Percentiles rank a stretch among this genome's conserved stretches.
Conservation (phyloP, 1,139 yeast species). For the Kurtzmaniella quercitrusa region DNA sequence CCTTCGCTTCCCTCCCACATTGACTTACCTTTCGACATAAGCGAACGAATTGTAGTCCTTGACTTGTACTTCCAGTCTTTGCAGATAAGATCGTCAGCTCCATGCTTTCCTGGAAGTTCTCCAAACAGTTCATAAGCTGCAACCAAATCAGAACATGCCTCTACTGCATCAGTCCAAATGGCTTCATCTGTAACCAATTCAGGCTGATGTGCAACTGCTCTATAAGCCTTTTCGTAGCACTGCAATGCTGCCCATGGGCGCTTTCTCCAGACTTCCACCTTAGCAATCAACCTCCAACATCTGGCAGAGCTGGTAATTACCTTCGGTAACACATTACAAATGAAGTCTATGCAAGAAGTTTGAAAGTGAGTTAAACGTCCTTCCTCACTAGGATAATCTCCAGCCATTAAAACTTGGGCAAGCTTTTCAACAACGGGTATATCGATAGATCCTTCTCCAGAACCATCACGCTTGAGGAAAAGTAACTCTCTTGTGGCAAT, state of each 20-base stretch:
- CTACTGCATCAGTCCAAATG: constrained; percentile 79
- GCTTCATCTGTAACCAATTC: constrained; percentile 58
- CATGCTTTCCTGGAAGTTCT: constrained; percentile 78
- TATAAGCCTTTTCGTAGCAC: constrained; percentile 81
- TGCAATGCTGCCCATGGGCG: constrained; percentile 87
- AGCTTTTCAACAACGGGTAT: constrained; percentile 72
- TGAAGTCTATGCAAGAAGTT: constrained; percentile 61
- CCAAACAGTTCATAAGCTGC: constrained; percentile 90
- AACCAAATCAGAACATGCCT: constrained; percentile 71
- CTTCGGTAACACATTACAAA: constrained; percentile 62
- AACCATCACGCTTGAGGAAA: constrained; percentile 45
- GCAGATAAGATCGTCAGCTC: constrained; percentile 81
- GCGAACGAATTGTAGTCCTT: constrained; percentile 62
- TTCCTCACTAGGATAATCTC: constrained; percentile 45
- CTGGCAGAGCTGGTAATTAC: constrained; percentile 69
- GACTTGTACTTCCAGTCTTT: constrained; percentile 91
- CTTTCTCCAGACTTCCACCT: constrained; percentile 82
- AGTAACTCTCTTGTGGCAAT: constrained; percentile 62
- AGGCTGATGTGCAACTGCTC: constrained; percentile 65
- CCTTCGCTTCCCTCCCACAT: constrained; percentile 81
- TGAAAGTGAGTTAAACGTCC: constrained; percentile 54
- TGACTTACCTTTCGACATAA: constrained; percentile 74
- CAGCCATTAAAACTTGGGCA: constrained; percentile 57
- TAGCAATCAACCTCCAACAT: constrained; percentile 80
- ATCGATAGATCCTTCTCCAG: constrained; percentile 69